Base-by-base conservation (phyloP, 2,329 filamentous ascomycete species). In the Phoma herbarum region DNA sequence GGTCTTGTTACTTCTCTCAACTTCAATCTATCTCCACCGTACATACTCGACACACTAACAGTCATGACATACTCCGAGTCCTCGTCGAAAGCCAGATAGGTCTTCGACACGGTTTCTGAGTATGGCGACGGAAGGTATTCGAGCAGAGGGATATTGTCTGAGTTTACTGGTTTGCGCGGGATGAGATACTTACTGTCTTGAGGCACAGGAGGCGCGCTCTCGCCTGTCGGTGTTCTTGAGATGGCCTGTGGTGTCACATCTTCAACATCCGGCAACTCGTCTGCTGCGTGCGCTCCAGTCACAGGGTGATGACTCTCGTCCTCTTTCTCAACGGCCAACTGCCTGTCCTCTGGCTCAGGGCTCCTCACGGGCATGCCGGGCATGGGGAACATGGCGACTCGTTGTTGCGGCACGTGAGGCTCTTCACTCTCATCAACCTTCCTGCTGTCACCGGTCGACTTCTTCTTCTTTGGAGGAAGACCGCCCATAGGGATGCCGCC, bases 331-430 rank as follows among this genome's bases (percentile, higher is more conserved):
- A 85, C 66, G 53, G 71, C 65, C 25, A 79, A 64, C 74, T 83
- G 63, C 46, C 70, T 73, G 16, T 78, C 69, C 51, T 81, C 79
- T 56, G 78, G 62, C 59, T 81, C 82, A 9, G 83, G 83, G 57
- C 83, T 86, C 59, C 57, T 71, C 22, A 78, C 77, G 57, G 75
- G 84, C 85, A 96, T 87, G 10, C 91, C 91, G 14, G 91, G 91
- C 59, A 96, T 78, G 5, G 83, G 82, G 72, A 87, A 83, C 73
- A 87, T 83, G 23, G 85, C 83, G 12, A 74, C 84, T 80, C 79
- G 76, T 59, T 79, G 78, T 46, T 72, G 71, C 16, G 72, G 73
- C 20, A 62, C 61, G 10, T 68, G 28, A 60, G 65, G 45, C 46
- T 59, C 52, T 68, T 75, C 74, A 16, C 66, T 67, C 22, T 79